phyloP scores from a whole-genome alignment of 164 flowering plant genomes.

The Stephania japonica region DNA sequence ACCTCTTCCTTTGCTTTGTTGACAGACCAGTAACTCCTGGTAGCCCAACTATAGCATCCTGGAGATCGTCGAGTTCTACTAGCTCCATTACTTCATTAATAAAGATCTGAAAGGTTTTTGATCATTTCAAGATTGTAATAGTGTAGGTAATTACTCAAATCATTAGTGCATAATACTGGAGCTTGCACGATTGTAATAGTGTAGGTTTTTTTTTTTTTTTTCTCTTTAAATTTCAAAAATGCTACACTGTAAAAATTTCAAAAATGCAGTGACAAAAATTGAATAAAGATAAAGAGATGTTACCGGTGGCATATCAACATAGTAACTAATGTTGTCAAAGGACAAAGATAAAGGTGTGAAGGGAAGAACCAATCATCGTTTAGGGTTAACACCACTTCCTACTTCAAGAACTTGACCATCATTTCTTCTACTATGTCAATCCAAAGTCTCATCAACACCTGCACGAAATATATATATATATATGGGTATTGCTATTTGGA shows the following conservation, averaged over 20 bases:
- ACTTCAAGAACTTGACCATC: constrained; percentile 39
- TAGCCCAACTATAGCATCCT: constrained; percentile 83
- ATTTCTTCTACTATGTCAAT: constrained; percentile 33
- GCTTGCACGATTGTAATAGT: too few species aligned
- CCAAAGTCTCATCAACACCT: too few species aligned
- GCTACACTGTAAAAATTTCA: too few species aligned
- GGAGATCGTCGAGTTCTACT: constrained; percentile 69
- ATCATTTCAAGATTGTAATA: not conserved
- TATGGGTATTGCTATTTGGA: too few species aligned
- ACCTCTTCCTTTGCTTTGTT: constrained; percentile 85
- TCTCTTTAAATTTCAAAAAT: too few species aligned
- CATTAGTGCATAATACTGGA: too few species aligned
- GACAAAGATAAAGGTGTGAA: constrained; percentile 81
- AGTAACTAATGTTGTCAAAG: constrained; percentile 64
- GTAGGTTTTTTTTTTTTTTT: too few species aligned
- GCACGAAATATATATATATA: too few species aligned
- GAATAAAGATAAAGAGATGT: not conserved
- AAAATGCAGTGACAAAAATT: too few species aligned
- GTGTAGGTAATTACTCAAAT: too few species aligned
- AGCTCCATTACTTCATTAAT: constrained; percentile 87
- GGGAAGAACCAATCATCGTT: constrained; percentile 97
- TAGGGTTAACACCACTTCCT: constrained; percentile 60
- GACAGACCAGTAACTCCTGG: constrained; percentile 87
- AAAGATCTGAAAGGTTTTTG: constrained; percentile 44
- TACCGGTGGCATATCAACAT: constrained; percentile 88